phyloP scores from a whole-genome alignment of 2,329 filamentous ascomycete genomes.

The Arthrobotrys conoides region DNA sequence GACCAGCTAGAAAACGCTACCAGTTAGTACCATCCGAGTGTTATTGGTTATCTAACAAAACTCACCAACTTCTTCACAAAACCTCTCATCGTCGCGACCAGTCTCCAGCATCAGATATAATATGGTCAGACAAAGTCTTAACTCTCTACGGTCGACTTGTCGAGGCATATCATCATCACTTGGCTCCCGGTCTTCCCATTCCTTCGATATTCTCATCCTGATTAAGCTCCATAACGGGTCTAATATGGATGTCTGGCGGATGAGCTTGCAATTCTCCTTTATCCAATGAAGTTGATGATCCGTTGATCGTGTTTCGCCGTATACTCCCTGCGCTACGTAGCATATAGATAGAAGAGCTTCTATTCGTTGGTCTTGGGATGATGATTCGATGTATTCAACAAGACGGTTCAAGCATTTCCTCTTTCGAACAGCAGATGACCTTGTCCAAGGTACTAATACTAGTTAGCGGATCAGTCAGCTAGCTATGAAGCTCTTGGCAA shows the following conservation, averaged over 20 bases:
- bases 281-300: conserved; percentile 64
- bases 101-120: conserved; percentile 64
- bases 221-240: conserved; percentile 63
- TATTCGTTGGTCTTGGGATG: conserved; percentile 68
- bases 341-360: conserved; percentile 69
- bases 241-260: conserved; percentile 61
- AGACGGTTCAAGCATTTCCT: conserved; percentile 67
- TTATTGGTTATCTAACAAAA: neutral
- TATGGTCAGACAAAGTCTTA: conserved; percentile 62
- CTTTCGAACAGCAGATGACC: conserved; percentile 64
- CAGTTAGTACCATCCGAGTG: neutral
- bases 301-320: conserved; percentile 65
- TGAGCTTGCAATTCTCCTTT: conserved; percentile 62
- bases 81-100: conserved; percentile 60
- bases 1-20: conserved; percentile 8
- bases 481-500: conserved; percentile 77
- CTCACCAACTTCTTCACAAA: conserved; percentile 62
- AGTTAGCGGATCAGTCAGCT: conserved; percentile 67
- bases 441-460: conserved; percentile 79
- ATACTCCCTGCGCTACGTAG: conserved; percentile 67
- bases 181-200: conserved; percentile 62
- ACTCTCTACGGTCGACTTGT: conserved; percentile 62
- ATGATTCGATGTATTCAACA: conserved; percentile 66
- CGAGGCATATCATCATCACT: conserved; percentile 53
- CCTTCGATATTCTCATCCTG: conserved; percentile 62